Conservation (phyloP, 2,329 filamentous ascomycete species). For the Nannizzia gypsea region DNA sequence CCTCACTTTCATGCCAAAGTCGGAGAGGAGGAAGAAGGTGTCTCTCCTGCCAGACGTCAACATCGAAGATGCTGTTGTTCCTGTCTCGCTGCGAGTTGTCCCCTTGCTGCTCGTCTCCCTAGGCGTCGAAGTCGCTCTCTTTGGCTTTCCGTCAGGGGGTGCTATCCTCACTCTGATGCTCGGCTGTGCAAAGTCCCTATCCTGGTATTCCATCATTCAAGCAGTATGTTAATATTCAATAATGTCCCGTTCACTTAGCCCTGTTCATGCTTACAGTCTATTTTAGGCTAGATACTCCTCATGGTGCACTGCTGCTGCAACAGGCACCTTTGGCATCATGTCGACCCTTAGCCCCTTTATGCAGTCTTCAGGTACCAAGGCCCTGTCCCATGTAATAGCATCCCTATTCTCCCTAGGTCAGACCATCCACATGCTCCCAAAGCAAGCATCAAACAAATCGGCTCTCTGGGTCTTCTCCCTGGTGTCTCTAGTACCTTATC, state of each 20-base stretch:
- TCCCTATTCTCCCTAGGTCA: conserved; percentile 8
- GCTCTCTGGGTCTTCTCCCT: conserved; percentile 6
- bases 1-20: conserved; percentile 12
- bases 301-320: conserved; percentile 6
- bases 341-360: conserved; percentile 6
- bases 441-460: not conserved
- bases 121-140: not conserved
- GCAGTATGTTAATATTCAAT: conserved; percentile 6
- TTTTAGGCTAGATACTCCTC: not conserved
- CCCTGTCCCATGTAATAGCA: conserved; percentile 1
- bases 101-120: not conserved
- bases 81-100: conserved; percentile 8
- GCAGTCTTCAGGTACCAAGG: conserved; percentile 1
- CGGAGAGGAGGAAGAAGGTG: not conserved
- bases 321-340: conserved; percentile 7
- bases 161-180: not conserved
- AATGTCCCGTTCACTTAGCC: not conserved
- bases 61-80: conserved; percentile 1
- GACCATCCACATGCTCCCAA: conserved; percentile 6
- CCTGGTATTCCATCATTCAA: conserved; percentile 10
- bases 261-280: not conserved
- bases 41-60: conserved; percentile 3
- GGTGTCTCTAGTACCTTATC: conserved; percentile 3
- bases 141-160: conserved; percentile 1
- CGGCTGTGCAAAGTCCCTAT: conserved; percentile 2